Percentiles rank a stretch among this genome's conserved stretches.
Conservation (phyloP, 192 early-diverging fungal species). For the Backusella australiensis region DNA sequence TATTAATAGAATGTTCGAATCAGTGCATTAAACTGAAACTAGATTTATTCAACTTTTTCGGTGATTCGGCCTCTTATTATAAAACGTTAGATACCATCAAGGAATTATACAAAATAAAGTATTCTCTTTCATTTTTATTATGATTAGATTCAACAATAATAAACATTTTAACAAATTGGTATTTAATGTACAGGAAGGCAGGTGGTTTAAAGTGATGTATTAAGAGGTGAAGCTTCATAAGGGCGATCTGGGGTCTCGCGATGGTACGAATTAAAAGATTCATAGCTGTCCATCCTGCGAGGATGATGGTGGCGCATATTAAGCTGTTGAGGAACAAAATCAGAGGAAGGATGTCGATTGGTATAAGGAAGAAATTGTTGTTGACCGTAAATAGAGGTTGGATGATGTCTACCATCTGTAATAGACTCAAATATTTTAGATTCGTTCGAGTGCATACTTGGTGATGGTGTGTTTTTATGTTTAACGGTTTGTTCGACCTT, state of each 20-base stretch:
- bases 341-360: slow-evolving; percentile 26
- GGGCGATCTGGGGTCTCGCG: background rate
- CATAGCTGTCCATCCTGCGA: slow-evolving; percentile 16
- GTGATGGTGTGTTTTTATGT: slow-evolving; percentile 15
- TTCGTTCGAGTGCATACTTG: slow-evolving; percentile 11
- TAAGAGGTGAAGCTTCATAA: slow-evolving; percentile 1
- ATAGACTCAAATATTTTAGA: slow-evolving; percentile 13
- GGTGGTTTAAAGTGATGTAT: background rate
- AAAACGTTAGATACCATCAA: background rate
- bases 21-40: background rate
- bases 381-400: slow-evolving; percentile 25
- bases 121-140: background rate
- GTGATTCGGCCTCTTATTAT: no score
- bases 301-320: slow-evolving; percentile 15
- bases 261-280: slow-evolving; percentile 1
- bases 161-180: background rate
- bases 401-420: slow-evolving; percentile 12
- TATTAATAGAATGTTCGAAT: background rate
- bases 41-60: no score
- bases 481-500: slow-evolving; percentile 20
- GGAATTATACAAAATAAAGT: background rate
- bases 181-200: background rate
- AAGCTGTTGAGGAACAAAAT: slow-evolving; percentile 14
- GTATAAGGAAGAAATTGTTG: slow-evolving; percentile 28
- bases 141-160: background rate